phyloP scores from a whole-genome alignment of 768 basidiomycete genomes.

The Lentinus tigrinus region DNA sequence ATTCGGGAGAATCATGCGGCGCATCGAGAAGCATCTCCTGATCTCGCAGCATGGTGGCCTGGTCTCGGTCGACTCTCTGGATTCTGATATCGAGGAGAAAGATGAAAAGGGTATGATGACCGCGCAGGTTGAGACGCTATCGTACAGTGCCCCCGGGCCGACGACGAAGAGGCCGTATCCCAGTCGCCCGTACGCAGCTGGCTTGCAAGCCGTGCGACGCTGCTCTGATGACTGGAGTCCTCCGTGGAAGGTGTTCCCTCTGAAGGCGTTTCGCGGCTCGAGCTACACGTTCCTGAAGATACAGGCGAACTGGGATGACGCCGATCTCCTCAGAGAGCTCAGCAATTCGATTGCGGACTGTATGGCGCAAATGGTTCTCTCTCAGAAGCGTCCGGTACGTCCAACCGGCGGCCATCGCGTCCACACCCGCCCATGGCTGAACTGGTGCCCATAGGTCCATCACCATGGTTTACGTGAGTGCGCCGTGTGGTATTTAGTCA shows the following conservation, averaged over 20 bases:
- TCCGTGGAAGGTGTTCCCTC: slow-evolving; percentile 20
- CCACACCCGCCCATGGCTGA: background rate
- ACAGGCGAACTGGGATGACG: slow-evolving; percentile 20
- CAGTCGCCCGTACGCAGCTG: slow-evolving; percentile 12
- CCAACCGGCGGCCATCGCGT: background rate
- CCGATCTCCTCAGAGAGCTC: slow-evolving; percentile 13
- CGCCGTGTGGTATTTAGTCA: background rate
- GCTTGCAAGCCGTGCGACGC: slow-evolving; percentile 4
- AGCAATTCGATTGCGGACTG: slow-evolving; percentile 12
- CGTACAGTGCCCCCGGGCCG: background rate
- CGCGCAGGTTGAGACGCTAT: background rate
- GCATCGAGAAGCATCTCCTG: slow-evolving; percentile 1
- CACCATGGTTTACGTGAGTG: background rate
- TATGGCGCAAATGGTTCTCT: slow-evolving; percentile 23
- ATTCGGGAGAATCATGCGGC: background rate
- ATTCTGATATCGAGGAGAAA: background rate
- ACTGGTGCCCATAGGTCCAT: background rate
- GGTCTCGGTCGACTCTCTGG: background rate
- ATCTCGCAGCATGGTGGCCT: background rate
- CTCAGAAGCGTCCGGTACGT: slow-evolving; percentile 19
- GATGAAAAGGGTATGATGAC: background rate
- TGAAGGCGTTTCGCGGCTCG: slow-evolving; percentile 23
- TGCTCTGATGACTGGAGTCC: slow-evolving; percentile 15
- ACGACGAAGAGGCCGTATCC: slow-evolving; percentile 7
- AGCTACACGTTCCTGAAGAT: slow-evolving; percentile 16